phyloP scores from a whole-genome alignment of 495 filamentous ascomycete species.

The Echria macrotheca region DNA sequence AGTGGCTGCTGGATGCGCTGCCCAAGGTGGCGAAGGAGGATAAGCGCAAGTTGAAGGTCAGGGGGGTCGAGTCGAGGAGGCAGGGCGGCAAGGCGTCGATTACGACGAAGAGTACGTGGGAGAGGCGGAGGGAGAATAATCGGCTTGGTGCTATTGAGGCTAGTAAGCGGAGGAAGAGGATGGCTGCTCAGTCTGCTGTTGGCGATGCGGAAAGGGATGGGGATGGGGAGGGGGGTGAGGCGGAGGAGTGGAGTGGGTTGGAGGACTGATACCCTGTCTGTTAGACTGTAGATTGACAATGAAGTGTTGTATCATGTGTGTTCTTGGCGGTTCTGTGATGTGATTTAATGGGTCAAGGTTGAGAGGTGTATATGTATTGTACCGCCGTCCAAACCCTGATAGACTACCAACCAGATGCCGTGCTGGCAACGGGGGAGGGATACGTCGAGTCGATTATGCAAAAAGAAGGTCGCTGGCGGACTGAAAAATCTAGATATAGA shows the following conservation, averaged over 20 bases:
- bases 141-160: constrained; percentile 66
- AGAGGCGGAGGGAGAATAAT: constrained; percentile 71
- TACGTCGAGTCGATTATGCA: too few relatives aligned
- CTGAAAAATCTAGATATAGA: too few relatives aligned
- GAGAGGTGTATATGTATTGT: too few relatives aligned
- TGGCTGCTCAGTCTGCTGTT: constrained; percentile 27
- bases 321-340: too few relatives aligned
- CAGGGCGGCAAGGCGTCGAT: constrained; percentile 53
- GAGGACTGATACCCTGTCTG: too few relatives aligned
- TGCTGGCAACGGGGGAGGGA: too few relatives aligned
- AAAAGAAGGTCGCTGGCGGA: too few relatives aligned
- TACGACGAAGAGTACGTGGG: constrained; percentile 88
- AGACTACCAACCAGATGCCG: too few relatives aligned
- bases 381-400: too few relatives aligned
- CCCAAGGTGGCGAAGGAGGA: constrained; percentile 77
- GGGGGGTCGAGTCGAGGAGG: constrained; percentile 74
- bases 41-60: constrained; percentile 72
- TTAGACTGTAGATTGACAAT: too few relatives aligned
- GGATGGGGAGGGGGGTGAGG: constrained; percentile 26
- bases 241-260: constrained; percentile 62
- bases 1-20: constrained; percentile 85
- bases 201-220: constrained; percentile 32
- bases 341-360: too few relatives aligned
- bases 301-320: too few relatives aligned
- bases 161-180: constrained; percentile 56